A percentile compares a stretch with the other conserved stretches of the same genome.
Evolutionary conservation across 257 asterid genomes (phyloP).

Genomic region (Verbena officinalis): DNA sequence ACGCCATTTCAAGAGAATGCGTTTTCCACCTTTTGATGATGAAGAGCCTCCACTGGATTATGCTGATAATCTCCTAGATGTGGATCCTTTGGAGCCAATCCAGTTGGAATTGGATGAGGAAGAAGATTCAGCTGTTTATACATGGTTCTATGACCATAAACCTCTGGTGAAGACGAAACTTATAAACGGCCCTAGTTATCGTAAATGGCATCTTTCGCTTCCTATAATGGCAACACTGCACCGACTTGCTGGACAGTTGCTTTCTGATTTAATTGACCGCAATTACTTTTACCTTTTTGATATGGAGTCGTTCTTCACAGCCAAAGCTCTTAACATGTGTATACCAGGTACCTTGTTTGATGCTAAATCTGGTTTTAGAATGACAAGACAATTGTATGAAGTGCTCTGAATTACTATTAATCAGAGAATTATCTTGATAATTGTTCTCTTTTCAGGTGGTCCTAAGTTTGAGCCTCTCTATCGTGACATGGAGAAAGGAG

Average conservation of each 20-base stretch:
- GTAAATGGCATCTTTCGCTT: conserved; percentile 97
- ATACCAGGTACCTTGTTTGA: conserved; percentile 70
- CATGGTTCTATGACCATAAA: conserved; percentile 99
- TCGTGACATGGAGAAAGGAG: conserved; percentile 99
- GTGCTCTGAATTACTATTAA: neutral
- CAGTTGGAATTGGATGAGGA: conserved; percentile 97
- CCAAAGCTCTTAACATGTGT: conserved; percentile 97
- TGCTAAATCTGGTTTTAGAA: conserved; percentile 2
- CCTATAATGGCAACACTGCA: conserved; percentile 99
- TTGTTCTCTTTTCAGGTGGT: conserved; percentile 65
- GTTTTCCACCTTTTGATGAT: conserved; percentile 98
- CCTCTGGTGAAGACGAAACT: conserved; percentile 97
- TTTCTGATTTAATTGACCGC: conserved; percentile 89
- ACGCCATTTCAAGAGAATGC: conserved; percentile 97
- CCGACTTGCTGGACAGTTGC: conserved; percentile 97
- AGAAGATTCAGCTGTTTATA: conserved; percentile 93
- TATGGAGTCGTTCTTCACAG: conserved; percentile 98
- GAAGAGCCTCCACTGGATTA: conserved; percentile 98
- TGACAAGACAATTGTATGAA: conserved; percentile 3
- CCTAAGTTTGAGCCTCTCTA: conserved; percentile 98
- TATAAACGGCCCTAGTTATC: conserved; percentile 95
- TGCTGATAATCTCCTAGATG: conserved; percentile 95
- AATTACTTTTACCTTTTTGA: conserved; percentile 94
- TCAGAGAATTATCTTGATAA: conserved; percentile 15
- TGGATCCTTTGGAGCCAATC: conserved; percentile 97